phyloP scores from a whole-genome alignment of 108 stramenopile species.

The Cyclotella atomus region DNA sequence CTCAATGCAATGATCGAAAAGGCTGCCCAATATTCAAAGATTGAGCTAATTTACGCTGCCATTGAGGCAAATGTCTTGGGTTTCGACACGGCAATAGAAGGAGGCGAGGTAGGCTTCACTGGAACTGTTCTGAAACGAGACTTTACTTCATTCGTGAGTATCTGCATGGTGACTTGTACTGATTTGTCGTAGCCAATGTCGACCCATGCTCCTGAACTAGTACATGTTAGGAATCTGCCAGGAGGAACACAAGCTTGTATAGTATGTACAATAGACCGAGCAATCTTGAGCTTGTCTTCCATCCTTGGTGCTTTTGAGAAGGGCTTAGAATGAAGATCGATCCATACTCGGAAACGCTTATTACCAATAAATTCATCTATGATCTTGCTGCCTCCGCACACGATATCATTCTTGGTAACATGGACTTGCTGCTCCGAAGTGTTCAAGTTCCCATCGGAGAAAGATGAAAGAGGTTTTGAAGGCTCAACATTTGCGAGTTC shows the following conservation, averaged over 20 bases:
- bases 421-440: slow-evolving; percentile 16
- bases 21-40: neutral
- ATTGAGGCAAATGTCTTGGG: neutral
- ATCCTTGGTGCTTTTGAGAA: slow-evolving; percentile 32
- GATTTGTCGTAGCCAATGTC: slow-evolving; percentile 30
- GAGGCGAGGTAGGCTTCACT: neutral
- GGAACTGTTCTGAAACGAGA: neutral
- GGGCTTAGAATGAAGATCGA: slow-evolving; percentile 22
- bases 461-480: neutral
- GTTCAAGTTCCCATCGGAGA: neutral
- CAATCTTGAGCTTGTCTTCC: slow-evolving; percentile 25
- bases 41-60: neutral
- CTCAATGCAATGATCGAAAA: neutral
- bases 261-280: slow-evolving; percentile 30
- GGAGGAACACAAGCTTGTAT: slow-evolving; percentile 18
- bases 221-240: slow-evolving; percentile 36
- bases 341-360: slow-evolving; percentile 45
- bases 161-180: slow-evolving; percentile 27
- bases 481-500: neutral
- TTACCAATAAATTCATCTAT: slow-evolving; percentile 43
- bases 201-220: slow-evolving; percentile 31
- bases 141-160: slow-evolving; percentile 12
- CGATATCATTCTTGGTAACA: slow-evolving; percentile 40
- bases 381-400: slow-evolving; percentile 38
- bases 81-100: neutral